A percentile compares a stretch with the other conserved stretches of the same genome.
These are phyloP conservation scores for Podila minutissima DNA, from an alignment of 192 early-diverging fungal species.

Conservation along the genomic window DNA sequence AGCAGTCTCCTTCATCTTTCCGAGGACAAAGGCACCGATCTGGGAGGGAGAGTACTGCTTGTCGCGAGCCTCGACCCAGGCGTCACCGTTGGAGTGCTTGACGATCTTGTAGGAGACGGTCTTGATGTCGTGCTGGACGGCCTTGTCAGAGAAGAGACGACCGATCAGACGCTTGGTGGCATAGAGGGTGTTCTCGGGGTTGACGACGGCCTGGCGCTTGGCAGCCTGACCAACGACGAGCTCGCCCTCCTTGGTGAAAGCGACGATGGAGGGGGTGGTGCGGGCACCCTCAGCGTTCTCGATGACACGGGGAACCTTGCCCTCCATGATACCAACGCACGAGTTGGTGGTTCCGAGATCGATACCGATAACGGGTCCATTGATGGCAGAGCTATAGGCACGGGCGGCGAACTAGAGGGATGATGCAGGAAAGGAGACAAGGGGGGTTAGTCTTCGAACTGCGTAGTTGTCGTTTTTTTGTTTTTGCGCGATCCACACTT, in stretches of 20 bases:
- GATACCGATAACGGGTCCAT: constrained; percentile 91
- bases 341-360: constrained; percentile 99
- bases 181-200: constrained; percentile 97
- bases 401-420: constrained; percentile 3
- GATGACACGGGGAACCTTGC: constrained; percentile 94
- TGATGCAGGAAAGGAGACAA: not conserved
- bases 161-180: constrained; percentile 97
- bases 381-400: constrained; percentile 56
- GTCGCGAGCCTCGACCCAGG: constrained; percentile 92
- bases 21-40: constrained; percentile 92
- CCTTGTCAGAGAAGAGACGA: constrained; percentile 85
- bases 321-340: constrained; percentile 98
- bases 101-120: constrained; percentile 94
- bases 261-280: constrained; percentile 95
- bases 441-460: no score
- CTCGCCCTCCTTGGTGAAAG: constrained; percentile 94
- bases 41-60: constrained; percentile 95
- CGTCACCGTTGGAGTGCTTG: constrained; percentile 92
- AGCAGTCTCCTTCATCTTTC: constrained; percentile 98
- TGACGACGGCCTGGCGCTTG: constrained; percentile 97
- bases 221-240: constrained; percentile 93
- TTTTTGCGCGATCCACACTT: no score
- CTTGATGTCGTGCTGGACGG: constrained; percentile 88
- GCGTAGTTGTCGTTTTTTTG: no score
- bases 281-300: constrained; percentile 95